Conservation (phyloP, 164 flowering plant species). For the Litsea cubeba region DNA sequence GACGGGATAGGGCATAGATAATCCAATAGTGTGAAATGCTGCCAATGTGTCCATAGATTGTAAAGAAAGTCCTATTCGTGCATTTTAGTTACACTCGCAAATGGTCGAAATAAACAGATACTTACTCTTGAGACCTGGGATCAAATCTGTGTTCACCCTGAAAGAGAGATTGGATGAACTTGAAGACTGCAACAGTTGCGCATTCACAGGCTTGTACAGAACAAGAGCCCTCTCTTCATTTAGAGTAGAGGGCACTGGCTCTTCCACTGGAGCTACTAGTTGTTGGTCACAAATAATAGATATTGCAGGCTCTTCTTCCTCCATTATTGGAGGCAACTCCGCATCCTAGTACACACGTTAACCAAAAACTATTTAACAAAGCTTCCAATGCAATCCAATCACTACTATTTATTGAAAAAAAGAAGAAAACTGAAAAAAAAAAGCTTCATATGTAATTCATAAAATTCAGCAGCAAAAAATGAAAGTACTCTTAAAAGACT, state of each 20-base stretch:
- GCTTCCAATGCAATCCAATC: too few relatives aligned
- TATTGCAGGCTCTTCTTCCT: slow-evolving; percentile 53
- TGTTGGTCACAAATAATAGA: slow-evolving; percentile 16
- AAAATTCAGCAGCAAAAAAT: too few relatives aligned
- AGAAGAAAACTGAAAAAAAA: neutral
- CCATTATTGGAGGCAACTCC: slow-evolving; percentile 69
- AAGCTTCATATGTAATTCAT: too few relatives aligned
- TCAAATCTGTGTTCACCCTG: slow-evolving; percentile 36
- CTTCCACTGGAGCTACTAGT: slow-evolving; percentile 12
- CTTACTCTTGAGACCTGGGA: slow-evolving; percentile 60
- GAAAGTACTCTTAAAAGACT: too few relatives aligned
- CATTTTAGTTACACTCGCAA: too few relatives aligned
- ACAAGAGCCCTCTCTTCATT: slow-evolving; percentile 74
- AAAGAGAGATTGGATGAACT: slow-evolving; percentile 23
- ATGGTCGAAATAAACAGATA: neutral
- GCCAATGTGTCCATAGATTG: too few relatives aligned
- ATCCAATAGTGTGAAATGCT: too few relatives aligned
- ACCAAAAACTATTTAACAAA: neutral
- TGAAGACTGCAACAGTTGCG: slow-evolving; percentile 17
- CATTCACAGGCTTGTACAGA: slow-evolving; percentile 47
- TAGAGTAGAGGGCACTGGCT: slow-evolving; percentile 17
- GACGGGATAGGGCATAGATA: too few relatives aligned
- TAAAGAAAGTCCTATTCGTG: too few relatives aligned
- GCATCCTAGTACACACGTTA: slow-evolving; percentile 32
- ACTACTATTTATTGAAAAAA: neutral